These are phyloP conservation scores for Stipa capillata DNA, from an alignment of 176 grass and related monocot genomes.

Conservation along the genomic window DNA sequence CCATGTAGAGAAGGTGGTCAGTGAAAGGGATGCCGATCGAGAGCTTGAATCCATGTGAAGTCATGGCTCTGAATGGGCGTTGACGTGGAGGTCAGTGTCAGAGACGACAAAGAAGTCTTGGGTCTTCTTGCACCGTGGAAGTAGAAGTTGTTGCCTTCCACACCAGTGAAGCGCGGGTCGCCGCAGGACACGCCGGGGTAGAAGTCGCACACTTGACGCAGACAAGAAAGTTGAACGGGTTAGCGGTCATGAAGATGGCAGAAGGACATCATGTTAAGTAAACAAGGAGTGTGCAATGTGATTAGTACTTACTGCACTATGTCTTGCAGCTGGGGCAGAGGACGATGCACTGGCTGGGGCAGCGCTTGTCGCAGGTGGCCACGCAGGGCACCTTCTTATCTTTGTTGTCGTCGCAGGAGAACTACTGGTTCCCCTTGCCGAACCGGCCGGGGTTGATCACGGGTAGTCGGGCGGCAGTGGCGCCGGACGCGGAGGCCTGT, in stretches of 20 bases:
- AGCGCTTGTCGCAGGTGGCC: slow-evolving; percentile 11
- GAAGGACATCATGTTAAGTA: neutral
- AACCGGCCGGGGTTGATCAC: neutral
- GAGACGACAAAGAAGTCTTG: slow-evolving; percentile 36
- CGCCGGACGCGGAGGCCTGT: neutral
- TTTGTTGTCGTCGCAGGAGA: neutral
- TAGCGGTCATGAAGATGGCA: too few relatives aligned
- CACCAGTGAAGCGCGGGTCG: slow-evolving; percentile 27
- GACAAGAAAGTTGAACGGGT: too few relatives aligned
- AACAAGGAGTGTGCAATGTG: neutral
- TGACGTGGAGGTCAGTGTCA: slow-evolving; percentile 29
- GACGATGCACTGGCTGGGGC: slow-evolving; percentile 46
- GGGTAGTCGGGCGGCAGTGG: neutral
- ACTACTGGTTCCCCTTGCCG: slow-evolving; percentile 1
- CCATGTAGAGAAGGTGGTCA: slow-evolving; percentile 40
- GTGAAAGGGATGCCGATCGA: slow-evolving; percentile 48
- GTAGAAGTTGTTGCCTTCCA: slow-evolving; percentile 42
- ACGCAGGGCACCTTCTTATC: neutral
- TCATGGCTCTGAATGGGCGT: slow-evolving; percentile 43
- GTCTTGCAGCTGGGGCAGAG: slow-evolving; percentile 36
- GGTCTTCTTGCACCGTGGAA: slow-evolving; percentile 32
- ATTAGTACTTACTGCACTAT: slow-evolving; percentile 37
- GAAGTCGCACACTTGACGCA: slow-evolving; percentile 8
- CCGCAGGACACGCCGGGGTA: slow-evolving; percentile 20
- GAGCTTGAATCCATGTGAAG: slow-evolving; percentile 50